phyloP scores from a whole-genome alignment of 208 protist species.

The Zelonia costaricensis region DNA sequence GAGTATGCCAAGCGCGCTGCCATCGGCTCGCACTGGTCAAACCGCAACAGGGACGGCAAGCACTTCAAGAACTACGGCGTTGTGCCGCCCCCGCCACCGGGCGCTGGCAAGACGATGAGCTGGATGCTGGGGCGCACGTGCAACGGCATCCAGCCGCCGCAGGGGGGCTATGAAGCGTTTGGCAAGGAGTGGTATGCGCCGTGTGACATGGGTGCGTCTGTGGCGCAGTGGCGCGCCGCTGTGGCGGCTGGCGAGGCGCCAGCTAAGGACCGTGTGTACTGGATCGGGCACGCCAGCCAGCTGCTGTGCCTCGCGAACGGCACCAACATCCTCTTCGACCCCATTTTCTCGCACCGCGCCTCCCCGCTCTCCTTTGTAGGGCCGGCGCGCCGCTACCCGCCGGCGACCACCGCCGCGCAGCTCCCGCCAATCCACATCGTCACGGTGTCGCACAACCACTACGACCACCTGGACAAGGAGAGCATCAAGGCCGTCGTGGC shows the following conservation, averaged over 20 bases:
- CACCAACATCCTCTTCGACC: slow-evolving; percentile 82
- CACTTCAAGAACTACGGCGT: slow-evolving; percentile 62
- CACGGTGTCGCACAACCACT: slow-evolving; percentile 88
- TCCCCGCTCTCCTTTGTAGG: slow-evolving; percentile 67
- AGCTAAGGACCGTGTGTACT: slow-evolving; percentile 49
- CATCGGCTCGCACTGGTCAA: slow-evolving; percentile 45
- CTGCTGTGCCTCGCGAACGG: slow-evolving; percentile 69
- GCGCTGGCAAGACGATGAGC: slow-evolving; percentile 3
- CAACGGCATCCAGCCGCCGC: slow-evolving; percentile 25
- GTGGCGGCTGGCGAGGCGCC: background rate
- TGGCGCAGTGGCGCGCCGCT: slow-evolving; percentile 31
- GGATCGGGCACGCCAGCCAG: slow-evolving; percentile 78
- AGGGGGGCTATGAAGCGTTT: slow-evolving; percentile 44
- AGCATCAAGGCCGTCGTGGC: slow-evolving; percentile 35
- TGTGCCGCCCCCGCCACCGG: background rate
- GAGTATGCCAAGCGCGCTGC: slow-evolving; percentile 17
- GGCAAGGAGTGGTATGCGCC: slow-evolving; percentile 37
- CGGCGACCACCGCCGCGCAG: slow-evolving; percentile 38
- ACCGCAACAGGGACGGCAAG: slow-evolving; percentile 41
- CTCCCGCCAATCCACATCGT: slow-evolving; percentile 79
- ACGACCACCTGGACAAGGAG: slow-evolving; percentile 81
- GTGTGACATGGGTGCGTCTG: slow-evolving; percentile 37
- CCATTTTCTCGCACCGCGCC: slow-evolving; percentile 66
- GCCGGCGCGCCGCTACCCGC: slow-evolving; percentile 37
- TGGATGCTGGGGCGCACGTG: slow-evolving; percentile 15